phyloP scores from a whole-genome alignment of 768 basidiomycete genomes.

The Pleurotus salmoneostramineus region DNA sequence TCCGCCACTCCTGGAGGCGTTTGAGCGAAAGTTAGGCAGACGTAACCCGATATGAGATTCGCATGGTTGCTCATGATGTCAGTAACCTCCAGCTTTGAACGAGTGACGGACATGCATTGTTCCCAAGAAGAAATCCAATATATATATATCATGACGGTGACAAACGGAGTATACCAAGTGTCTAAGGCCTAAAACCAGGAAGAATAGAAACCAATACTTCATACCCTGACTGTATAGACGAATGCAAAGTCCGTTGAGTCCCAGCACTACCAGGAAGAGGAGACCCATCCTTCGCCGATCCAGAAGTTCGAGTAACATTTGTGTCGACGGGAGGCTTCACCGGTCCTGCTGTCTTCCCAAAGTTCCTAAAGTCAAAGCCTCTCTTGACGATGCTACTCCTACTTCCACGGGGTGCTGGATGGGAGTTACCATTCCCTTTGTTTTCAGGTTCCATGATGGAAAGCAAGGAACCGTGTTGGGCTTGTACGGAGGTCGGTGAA shows the following conservation, averaged over 20 bases:
- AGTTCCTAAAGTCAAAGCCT: no score
- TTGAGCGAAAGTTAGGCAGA: no score
- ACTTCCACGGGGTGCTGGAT: neutral
- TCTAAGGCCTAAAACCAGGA: neutral
- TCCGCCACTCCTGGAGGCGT: no score
- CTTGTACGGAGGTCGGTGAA: neutral
- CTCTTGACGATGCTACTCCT: neutral
- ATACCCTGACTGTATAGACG: neutral
- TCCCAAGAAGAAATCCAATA: no score
- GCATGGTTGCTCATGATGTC: no score
- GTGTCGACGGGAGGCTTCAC: no score
- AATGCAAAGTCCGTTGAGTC: neutral
- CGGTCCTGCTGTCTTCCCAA: neutral
- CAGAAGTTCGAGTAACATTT: no score
- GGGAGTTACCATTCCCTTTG: neutral
- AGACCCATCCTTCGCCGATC: neutral
- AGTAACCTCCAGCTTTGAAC: no score
- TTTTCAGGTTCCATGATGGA: neutral
- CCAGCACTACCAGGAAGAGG: neutral
- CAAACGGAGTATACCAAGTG: neutral
- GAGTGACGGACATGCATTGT: no score
- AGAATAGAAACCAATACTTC: neutral
- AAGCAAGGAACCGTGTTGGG: neutral
- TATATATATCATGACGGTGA: no score
- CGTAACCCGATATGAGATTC: no score